Evolutionary conservation across 208 protist genomes (phyloP), one percentile per base, ranked within the genome.

Genomic region (Leishmania tropica): DNA sequence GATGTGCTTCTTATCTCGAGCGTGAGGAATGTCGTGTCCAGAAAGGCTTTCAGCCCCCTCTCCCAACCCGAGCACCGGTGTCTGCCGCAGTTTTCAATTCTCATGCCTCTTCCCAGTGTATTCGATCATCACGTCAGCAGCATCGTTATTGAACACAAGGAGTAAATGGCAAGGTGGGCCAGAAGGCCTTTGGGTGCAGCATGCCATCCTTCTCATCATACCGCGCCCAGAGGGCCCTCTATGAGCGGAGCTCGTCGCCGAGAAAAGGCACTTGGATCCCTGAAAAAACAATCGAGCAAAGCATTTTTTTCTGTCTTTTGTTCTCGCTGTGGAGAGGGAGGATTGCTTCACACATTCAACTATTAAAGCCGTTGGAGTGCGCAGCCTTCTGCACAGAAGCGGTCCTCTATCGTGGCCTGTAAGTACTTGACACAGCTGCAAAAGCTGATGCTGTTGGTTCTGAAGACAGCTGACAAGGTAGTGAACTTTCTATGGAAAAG

Each of bases 91-190:
- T 54, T 54, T 54, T 13, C 17, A 21, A 54, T 54, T 21, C 51
- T 21, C 2, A 31, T 2, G 24, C 6, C 2, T 24, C 56, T 31
- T 10, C 28, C 0, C 13, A 31, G 2, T 7, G 7, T 6, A 3
- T 6, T 28, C 0, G 7, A 10, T 28, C 1, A 1, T 13, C 0
- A 19, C 2, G 40, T 0, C 40, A 19, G 17, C 15, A n/a, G 37
- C 5, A 11, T 11, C 31, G 28, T 21, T 72, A 35, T 17, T 28
- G 40, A 72, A 0, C 28, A 65, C 10, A 68, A 7, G 31, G 31
- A 11, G 13, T 45, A 1, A 24, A 45, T 72, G 15, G 17, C 15
- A 13, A 47, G 11, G 65, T 28, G 40, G 5, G 35, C 40, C 5
- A 13, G 37, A 0, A 37, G 64, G 35, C 17, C 19, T 37, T 42